Evolutionary conservation across 129 eudicot species (phyloP).

Genomic region (Smallanthus sonchifolius): DNA sequence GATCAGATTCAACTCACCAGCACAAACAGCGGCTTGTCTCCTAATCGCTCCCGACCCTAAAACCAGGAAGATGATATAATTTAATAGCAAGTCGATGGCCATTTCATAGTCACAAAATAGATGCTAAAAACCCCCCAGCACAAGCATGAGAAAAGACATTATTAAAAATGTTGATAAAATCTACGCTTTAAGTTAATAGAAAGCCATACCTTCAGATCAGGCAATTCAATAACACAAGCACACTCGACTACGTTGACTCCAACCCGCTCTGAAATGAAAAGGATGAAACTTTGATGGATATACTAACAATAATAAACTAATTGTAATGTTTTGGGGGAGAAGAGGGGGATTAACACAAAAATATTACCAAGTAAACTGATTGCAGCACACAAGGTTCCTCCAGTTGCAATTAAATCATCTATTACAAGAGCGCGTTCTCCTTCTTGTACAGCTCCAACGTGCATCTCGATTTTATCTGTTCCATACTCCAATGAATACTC

Average conservation of each 20-base stretch:
- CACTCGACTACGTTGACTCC: conserved; percentile 60
- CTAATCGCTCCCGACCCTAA: conserved; percentile 63
- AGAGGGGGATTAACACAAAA: neutral
- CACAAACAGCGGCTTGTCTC: conserved; percentile 61
- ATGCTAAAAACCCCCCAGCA: neutral
- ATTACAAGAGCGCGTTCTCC: conserved; percentile 61
- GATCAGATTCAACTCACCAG: conserved; percentile 45
- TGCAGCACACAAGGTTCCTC: conserved; percentile 63
- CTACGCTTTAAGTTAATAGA: neutral
- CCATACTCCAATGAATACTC: conserved; percentile 82
- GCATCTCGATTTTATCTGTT: conserved; percentile 74
- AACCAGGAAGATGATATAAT: neutral
- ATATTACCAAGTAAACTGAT: conserved; percentile 57
- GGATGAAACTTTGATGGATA: neutral
- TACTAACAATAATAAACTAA: neutral
- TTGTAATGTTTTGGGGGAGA: neutral
- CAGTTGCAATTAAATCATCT: conserved; percentile 37
- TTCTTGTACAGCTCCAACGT: conserved; percentile 70
- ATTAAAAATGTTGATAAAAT: neutral
- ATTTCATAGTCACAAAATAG: neutral
- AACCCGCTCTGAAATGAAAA: conserved; percentile 62
- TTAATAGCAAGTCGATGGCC: neutral
- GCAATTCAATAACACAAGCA: conserved; percentile 62
- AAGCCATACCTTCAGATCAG: neutral
- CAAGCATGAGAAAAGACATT: conserved; percentile 1